Base-by-base conservation (phyloP, 2,329 filamentous ascomycete genomes). In the Apiospora hydei region DNA sequence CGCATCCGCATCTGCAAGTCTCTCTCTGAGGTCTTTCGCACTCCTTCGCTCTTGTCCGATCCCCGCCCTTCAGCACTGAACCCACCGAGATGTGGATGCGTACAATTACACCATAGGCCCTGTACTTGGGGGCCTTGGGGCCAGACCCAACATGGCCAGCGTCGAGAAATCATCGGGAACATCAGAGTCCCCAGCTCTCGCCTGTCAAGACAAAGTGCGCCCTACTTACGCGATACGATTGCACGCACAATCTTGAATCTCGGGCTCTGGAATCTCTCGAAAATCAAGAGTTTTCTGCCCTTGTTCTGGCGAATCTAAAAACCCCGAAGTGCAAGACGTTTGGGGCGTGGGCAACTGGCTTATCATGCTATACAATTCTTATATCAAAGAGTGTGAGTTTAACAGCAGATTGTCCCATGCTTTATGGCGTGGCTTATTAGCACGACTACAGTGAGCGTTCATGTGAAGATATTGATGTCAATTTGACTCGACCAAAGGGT, bases 71-170 rank as follows among this genome's bases (percentile, higher is more conserved):
- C 57, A 38, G 41, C 57, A 21, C 21, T 14, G 34, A 64, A 41
- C 8, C 57, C 57, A 64, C 57, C 34, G 8, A 64, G 4, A n/a
- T 64, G 57, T 64, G 57, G 57, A 41, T 41, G 57, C 34, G 34
- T 41, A 64, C 57, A 61, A 61, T 64, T 64, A 64, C 57, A 64
- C 30, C 57, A 64, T 41, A 41, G 30, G 10, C 21, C 57, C 34
- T 64, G 30, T 21, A 4, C 8, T 14, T 38, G 26, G 8, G 18
- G 47, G 3, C 49, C 18, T 34, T 21, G 13, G 13, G 21, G 53
- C 53, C 57, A 64, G 57, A 41, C 57, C 57, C n/a, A 64, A 64
- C n/a, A 41, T 14, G 57, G 57, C 5, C 30, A 38, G 16, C 38
- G 57, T 64, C n/a, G 18, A 64, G 21, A 38, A 64, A 41, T 38